phyloP scores from a whole-genome alignment of 2,329 filamentous ascomycete genomes.

The Curvularia sp. region DNA sequence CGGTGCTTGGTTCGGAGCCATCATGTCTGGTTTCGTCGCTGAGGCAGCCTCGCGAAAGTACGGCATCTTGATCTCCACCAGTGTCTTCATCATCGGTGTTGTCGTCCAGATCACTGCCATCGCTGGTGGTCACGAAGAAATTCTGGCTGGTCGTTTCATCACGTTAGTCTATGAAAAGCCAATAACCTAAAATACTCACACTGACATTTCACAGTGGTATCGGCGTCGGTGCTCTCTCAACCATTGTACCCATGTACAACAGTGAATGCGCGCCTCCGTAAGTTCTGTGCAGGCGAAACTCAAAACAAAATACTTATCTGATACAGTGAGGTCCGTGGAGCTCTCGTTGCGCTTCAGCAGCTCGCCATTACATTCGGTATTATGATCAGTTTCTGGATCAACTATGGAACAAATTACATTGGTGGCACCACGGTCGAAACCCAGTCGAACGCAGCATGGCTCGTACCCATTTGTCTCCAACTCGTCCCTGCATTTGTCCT shows the following conservation, averaged over 20 bases:
- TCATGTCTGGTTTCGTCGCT: slow-evolving; percentile 74
- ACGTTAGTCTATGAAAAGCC: slow-evolving; percentile 52
- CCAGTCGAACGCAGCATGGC: slow-evolving; percentile 75
- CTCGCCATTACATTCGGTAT: slow-evolving; percentile 65
- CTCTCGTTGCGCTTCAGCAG: slow-evolving; percentile 68
- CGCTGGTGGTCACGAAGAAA: slow-evolving; percentile 62
- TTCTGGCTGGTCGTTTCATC: slow-evolving; percentile 74
- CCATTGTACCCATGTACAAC: slow-evolving; percentile 67
- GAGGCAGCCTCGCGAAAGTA: slow-evolving; percentile 74
- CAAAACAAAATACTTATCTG: slow-evolving; percentile 50
- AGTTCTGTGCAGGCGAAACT: not conserved
- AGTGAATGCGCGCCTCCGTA: slow-evolving; percentile 58
- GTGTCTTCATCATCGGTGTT: slow-evolving; percentile 74
- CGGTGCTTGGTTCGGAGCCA: slow-evolving; percentile 76
- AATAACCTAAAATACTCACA: not conserved
- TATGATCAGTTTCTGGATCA: slow-evolving; percentile 45
- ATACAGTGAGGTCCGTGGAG: slow-evolving; percentile 65
- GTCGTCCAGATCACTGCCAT: slow-evolving; percentile 71
- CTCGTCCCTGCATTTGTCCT: slow-evolving; percentile 71
- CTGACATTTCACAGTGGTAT: slow-evolving; percentile 55
- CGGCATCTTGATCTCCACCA: slow-evolving; percentile 69
- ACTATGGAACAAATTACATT: slow-evolving; percentile 54
- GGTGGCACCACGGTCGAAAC: slow-evolving; percentile 61
- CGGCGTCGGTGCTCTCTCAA: slow-evolving; percentile 72
- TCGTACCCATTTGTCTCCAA: slow-evolving; percentile 75